Conservation (phyloP, 345 rosid genomes). For the Salix udensis region DNA sequence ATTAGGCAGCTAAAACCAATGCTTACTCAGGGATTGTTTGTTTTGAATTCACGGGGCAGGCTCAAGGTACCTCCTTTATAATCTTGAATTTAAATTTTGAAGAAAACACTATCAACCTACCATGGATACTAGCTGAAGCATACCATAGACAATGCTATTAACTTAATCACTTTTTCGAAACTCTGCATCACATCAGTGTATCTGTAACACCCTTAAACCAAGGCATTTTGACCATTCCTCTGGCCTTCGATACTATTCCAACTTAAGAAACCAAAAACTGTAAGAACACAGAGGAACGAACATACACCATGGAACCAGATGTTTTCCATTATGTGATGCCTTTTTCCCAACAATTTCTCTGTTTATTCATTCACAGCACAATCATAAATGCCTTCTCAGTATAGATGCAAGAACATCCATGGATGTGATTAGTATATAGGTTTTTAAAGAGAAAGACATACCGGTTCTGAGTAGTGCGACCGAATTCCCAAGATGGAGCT, state of each 20-base stretch:
- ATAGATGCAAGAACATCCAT: background rate
- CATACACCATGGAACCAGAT: background rate
- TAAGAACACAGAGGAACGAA: background rate
- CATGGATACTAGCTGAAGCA: no score
- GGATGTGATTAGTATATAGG: background rate
- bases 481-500: constrained; percentile 69
- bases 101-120: no score
- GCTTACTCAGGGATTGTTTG: background rate
- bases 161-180: no score
- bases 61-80: no score
- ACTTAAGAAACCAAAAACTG: background rate
- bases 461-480: constrained; percentile 60
- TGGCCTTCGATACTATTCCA: no score
- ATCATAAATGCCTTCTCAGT: background rate
- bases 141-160: no score
- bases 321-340: background rate
- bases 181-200: no score
- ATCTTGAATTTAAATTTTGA: no score
- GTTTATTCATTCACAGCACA: background rate
- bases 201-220: no score
- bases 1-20: background rate
- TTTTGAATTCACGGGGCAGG: no score
- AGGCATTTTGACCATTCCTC: no score
- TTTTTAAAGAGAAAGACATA: constrained; percentile 23
- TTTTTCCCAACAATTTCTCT: background rate